Evolutionary conservation across 2,329 filamentous ascomycete genomes (phyloP), one percentile per base, ranked within the genome.

Genomic region (Pseudocercospora eumusae): DNA sequence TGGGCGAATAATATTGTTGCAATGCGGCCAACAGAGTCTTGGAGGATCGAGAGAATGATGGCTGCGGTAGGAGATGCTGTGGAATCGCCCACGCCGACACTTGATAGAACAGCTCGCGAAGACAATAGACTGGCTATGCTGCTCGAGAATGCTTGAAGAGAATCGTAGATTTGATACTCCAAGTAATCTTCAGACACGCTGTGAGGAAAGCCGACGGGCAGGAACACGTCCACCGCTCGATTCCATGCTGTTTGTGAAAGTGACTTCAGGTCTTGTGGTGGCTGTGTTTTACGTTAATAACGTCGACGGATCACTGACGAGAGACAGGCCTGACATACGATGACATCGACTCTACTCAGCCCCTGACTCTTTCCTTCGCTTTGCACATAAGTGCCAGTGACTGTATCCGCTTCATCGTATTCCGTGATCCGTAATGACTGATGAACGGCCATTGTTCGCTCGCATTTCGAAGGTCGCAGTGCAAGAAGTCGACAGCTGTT

Each of bases 1-100:
- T 96, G 88, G 1, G 92, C 93, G 74, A 96, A 96, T 9, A 91
- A 76, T 63, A 96, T 96, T 0, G 92, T 96, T 1, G 91, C 90
- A 25, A 96, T 78, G 6, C 92, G 86, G 8, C 91, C 92, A 64
- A 90, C 88, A 56, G 88, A 89, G 67, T 95, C 90, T 75, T 95
- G 91, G 9, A 95, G 79, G 64, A 96, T 89, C 28, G 90, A 91
- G 56, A 96, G 84, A 10, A 96, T 84, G 44, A 96, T 82, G 0
- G 92, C 92, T 10, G 86, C 86, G 0, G 92, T 96, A 10, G 92
- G 89, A 0, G 90, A 90, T 4, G 91, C 90, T 42, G 83, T 82
- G 3, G 90, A 87, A 75, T 96, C 89, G 63, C 92, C 92, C 11
- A 96, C 91, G 10, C 92, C 92, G n/a, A 96, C 85, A 62, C 86